Evolutionary conservation across 352 stramenopile genomes (phyloP).

Genomic region (Phytopythium aichiense): DNA sequence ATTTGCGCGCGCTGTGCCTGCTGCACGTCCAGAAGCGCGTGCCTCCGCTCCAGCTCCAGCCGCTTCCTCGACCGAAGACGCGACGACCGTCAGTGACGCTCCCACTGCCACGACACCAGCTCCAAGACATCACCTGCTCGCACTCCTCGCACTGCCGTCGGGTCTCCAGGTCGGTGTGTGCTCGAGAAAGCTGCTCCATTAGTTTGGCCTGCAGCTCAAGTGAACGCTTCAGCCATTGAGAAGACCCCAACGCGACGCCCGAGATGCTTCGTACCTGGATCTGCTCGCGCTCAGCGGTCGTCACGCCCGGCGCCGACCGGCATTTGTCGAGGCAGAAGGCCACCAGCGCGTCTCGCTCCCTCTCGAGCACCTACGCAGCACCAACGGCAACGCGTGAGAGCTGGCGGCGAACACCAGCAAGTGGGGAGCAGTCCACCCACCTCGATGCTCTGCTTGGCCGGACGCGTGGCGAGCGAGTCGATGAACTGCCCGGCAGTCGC

Average conservation of each 20-base stretch:
- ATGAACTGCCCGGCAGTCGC: conserved; percentile 39
- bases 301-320: neutral
- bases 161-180: neutral
- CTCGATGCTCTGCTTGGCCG: conserved; percentile 27
- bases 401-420: neutral
- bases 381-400: too few relatives aligned
- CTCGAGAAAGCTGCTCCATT: neutral
- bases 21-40: conserved; percentile 1
- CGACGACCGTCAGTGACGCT: neutral
- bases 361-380: neutral
- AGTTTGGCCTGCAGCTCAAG: neutral
- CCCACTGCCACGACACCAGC: neutral
- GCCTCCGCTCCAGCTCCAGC: conserved; percentile 1
- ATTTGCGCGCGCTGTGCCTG: neutral
- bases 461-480: conserved; percentile 32
- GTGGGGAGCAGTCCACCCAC: conserved; percentile 2
- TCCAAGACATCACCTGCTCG: neutral
- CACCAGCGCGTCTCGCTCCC: conserved; percentile 1
- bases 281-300: neutral
- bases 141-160: neutral
- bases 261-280: neutral
- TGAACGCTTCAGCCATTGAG: neutral
- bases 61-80: neutral
- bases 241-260: neutral
- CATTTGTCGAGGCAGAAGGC: conserved; percentile 4